phyloP scores from a whole-genome alignment of 2,329 filamentous ascomycete species.

The Sporothrix globosa region DNA sequence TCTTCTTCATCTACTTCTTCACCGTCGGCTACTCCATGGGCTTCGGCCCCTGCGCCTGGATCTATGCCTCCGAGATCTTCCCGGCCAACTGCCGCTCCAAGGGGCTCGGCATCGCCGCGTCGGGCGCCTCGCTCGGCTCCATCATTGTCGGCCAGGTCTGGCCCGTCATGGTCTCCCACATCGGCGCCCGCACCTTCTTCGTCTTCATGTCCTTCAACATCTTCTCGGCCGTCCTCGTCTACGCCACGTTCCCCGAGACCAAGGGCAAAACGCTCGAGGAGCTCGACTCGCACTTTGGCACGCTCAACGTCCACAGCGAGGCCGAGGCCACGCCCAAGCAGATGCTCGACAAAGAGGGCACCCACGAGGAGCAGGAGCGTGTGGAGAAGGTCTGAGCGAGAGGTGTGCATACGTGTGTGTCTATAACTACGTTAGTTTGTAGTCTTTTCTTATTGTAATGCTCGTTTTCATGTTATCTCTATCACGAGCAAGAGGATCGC shows the following conservation, averaged over 20 bases:
- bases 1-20: slow-evolving; percentile 39
- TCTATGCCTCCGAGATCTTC: slow-evolving; percentile 37
- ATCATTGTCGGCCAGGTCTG: slow-evolving; percentile 38
- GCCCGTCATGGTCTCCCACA: slow-evolving; percentile 37
- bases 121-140: slow-evolving; percentile 35
- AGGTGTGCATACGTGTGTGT: no score
- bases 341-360: slow-evolving; percentile 36
- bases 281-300: slow-evolving; percentile 40
- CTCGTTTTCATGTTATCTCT: not conserved
- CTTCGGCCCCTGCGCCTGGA: slow-evolving; percentile 37
- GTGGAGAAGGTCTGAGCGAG: not conserved
- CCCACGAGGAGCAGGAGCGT: slow-evolving; percentile 29
- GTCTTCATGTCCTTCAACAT: slow-evolving; percentile 39
- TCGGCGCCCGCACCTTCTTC: slow-evolving; percentile 37
- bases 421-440: not conserved
- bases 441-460: not conserved
- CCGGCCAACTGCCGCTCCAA: slow-evolving; percentile 36
- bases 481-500: not conserved
- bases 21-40: slow-evolving; percentile 38
- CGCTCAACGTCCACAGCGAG: slow-evolving; percentile 38
- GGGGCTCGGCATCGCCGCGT: slow-evolving; percentile 36
- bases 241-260: slow-evolving; percentile 37
- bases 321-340: slow-evolving; percentile 39
- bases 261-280: slow-evolving; percentile 46
- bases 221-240: slow-evolving; percentile 36